A percentile compares a stretch with the other conserved stretches of the same genome.
Evolutionary conservation across 1,284 basidiomycete genomes (phyloP).

Genomic region (Boletus austroedulis): DNA sequence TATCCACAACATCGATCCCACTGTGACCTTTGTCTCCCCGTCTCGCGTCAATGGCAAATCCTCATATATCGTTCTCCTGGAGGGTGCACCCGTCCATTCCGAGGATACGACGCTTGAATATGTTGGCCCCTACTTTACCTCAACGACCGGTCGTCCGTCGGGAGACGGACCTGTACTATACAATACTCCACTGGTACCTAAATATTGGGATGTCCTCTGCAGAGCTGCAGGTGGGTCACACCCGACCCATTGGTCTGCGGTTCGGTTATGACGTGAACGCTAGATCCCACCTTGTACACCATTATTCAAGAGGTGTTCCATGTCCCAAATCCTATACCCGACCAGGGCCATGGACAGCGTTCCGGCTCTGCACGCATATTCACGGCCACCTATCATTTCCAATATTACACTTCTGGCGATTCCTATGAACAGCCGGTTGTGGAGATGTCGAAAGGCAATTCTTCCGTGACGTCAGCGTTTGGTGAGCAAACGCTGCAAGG

Average conservation of each 20-base stretch:
- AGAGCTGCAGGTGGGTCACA: conserved; percentile 47
- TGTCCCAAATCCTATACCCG: conserved; percentile 21
- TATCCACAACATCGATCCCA: conserved; percentile 57
- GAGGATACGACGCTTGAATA: conserved; percentile 47
- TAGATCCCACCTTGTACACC: conserved; percentile 55
- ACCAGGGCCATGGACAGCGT: conserved; percentile 20
- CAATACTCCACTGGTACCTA: conserved; percentile 55
- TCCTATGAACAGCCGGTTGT: conserved; percentile 5
- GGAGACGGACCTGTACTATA: conserved; percentile 48
- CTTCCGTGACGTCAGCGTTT: conserved; percentile 23
- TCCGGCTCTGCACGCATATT: conserved; percentile 40
- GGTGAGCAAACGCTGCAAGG: conserved; percentile 8
- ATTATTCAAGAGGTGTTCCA: conserved; percentile 54
- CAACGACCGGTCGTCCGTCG: conserved; percentile 19
- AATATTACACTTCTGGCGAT: conserved; percentile 30
- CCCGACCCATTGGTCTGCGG: background rate
- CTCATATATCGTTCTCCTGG: conserved; percentile 52
- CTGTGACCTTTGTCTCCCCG: conserved; percentile 54
- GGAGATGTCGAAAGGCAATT: background rate
- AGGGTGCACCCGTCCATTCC: conserved; percentile 46
- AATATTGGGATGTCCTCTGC: conserved; percentile 57
- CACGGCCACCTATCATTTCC: conserved; percentile 53
- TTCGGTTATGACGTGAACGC: background rate
- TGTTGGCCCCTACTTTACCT: conserved; percentile 35
- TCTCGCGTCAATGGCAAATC: conserved; percentile 48